Evolutionary conservation across 208 protist species (phyloP).

Genomic region (Acanthamoeba royreba): DNA sequence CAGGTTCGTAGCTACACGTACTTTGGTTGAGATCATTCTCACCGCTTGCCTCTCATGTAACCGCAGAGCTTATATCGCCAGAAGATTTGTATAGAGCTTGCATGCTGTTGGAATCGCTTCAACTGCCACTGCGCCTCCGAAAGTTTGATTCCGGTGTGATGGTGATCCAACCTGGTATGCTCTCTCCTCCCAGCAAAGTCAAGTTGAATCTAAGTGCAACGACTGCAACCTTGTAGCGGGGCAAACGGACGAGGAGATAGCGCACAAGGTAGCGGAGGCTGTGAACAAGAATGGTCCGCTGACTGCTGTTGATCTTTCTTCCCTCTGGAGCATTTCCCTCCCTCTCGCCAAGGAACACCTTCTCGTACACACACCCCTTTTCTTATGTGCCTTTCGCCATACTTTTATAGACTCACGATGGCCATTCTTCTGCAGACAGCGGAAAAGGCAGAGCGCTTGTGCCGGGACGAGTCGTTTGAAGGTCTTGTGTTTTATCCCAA

Average conservation of each 20-base stretch:
- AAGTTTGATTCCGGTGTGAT: constrained; percentile 64
- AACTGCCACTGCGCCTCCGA: constrained; percentile 45
- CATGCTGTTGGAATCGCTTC: constrained; percentile 55
- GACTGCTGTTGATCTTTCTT: constrained; percentile 55
- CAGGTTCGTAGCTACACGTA: constrained; percentile 10
- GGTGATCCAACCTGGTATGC: constrained; percentile 47
- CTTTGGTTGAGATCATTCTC: not conserved
- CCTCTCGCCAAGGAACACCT: constrained; percentile 59
- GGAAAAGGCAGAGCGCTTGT: constrained; percentile 50
- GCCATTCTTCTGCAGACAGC: constrained; percentile 31
- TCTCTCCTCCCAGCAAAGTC: no score
- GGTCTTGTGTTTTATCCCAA: constrained; percentile 63
- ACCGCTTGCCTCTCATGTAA: no score
- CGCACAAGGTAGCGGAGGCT: not conserved
- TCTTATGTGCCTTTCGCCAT: no score
- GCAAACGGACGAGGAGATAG: not conserved
- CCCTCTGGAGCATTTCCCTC: constrained; percentile 47
- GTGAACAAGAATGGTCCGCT: constrained; percentile 34
- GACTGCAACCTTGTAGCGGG: no score
- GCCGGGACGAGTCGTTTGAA: constrained; percentile 66
- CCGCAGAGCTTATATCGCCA: constrained; percentile 68
- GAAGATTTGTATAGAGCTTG: constrained; percentile 63
- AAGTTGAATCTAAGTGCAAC: no score
- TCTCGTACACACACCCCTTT: not conserved
- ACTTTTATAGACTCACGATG: not conserved